These are phyloP conservation scores for Suhomyces yuchorum DNA, from an alignment of 1,139 yeast genomes.

Conservation along the genomic window DNA sequence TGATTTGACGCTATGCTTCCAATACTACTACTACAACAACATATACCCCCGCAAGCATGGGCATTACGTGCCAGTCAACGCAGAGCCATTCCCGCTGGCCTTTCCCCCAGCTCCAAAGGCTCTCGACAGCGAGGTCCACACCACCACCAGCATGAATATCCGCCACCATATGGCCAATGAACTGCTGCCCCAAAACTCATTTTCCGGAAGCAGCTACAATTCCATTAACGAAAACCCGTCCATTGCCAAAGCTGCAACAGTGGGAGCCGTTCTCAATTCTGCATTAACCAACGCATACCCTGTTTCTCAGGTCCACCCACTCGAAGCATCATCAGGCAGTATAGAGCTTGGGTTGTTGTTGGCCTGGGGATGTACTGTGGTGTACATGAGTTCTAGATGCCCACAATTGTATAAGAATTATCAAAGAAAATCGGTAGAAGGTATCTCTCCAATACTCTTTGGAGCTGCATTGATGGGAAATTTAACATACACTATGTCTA, in stretches of 20 bases:
- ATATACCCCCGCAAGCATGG: constrained; percentile 32
- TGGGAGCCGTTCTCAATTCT: constrained; percentile 28
- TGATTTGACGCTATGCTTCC: constrained; percentile 71
- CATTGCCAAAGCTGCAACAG: constrained; percentile 17
- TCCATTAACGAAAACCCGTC: constrained; percentile 22
- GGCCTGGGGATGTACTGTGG: constrained; percentile 81
- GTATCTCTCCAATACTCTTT: constrained; percentile 78
- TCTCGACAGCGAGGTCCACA: constrained; percentile 10
- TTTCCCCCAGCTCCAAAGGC: constrained; percentile 15
- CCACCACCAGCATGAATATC: constrained; percentile 7
- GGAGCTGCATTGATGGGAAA: constrained; percentile 81
- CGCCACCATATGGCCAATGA: constrained; percentile 3
- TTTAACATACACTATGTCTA: constrained; percentile 75
- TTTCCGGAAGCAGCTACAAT: constrained; percentile 26
- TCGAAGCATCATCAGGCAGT: not conserved
- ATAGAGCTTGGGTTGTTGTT: constrained; percentile 31
- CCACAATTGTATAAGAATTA: constrained; percentile 85
- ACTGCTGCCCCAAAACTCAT: constrained; percentile 8
- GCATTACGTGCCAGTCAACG: constrained; percentile 11
- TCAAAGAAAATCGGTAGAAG: constrained; percentile 76
- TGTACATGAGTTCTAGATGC: constrained; percentile 76
- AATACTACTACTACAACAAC: constrained; percentile 69
- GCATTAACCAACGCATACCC: constrained; percentile 28
- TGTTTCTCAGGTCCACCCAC: constrained; percentile 5
- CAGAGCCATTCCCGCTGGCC: constrained; percentile 8